Base-by-base conservation (phyloP, 805 yeast species). In the Wickerhamiella nectarea region DNA sequence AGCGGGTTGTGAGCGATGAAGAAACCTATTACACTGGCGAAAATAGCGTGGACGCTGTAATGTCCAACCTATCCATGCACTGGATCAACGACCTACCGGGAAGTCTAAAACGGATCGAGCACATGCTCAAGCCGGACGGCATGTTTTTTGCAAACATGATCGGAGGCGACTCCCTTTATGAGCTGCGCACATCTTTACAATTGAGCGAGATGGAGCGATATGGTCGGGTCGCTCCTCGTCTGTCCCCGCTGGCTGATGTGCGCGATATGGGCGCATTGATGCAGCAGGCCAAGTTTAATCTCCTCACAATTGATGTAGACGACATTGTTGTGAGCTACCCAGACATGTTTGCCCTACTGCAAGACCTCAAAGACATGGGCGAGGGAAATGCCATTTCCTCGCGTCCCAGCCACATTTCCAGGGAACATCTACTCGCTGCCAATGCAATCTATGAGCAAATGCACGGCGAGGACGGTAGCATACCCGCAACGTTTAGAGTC, bases 21-120 rank as follows among this genome's bases (percentile, higher is more conserved):
- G 94, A 83, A 56, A 38, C 48, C 6, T 52, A 46, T 19, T 44
- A 15, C 36, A 43, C 46, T 11, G 53, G 40, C 28, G 47, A 44
- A 58, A 4, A 69, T 75, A 60, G 67, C 15, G 80, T 70, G 54
- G 87, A 82, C 57, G 80, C 85, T 3, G 80, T 83, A 2, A 58
- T 84, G 2, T 77, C 86, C 2, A 82, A 80, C 56, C 59, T 82
- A 50, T 71, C 82, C 18, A 56, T 84, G 56, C 94, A 84, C 59
- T 84, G 94, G 94, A 75, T 81, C 46, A 84, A 84, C 54, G 87
- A 84, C 52, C 67, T 84, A n/a, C 94, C 94, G 0, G 65, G 68
- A 1, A 72, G 75, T 2, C 67, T 83, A 41, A 58, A 61, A 14
- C 68, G 72, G 47, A 69, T 83, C 51, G 73, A 76, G 55, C 55